Base-by-base conservation (phyloP, 2,329 filamentous ascomycete species). In the Anthostomella pinea region DNA sequence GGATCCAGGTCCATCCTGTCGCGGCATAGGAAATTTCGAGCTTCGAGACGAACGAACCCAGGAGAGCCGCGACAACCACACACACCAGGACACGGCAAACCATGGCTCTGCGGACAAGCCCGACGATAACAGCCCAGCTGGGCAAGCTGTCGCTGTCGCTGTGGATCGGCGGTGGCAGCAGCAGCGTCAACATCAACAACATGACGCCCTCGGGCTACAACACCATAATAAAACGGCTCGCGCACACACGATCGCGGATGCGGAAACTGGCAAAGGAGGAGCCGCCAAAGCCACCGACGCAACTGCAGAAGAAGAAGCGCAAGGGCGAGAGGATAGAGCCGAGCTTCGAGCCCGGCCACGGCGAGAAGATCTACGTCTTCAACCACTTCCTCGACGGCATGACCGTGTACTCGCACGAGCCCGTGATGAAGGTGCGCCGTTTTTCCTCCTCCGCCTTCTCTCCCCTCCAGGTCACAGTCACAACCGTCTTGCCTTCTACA, bases 301-400 rank as follows among this genome's bases (percentile, higher is more conserved):
- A 39, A 41, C 19, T 33, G 16, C 22, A 33, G 24, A 39, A 46
- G 35, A 23, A 39, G 33, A 44, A 49, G 45, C 44, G n/a, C 19
- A 49, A 54, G 21, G 43, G 23, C 24, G 32, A 33, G 28, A 34
- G 25, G 26, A 39, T 45, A 26, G 41, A 40, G 24, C 42, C 48
- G 7, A 28, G 43, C 24, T 59, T 57, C 44, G 32, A 35, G 13
- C 53, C 63, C 25, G 65, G 64, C 41, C 74, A 77, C 41, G 76
- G 75, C 53, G 73, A 79, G 64, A 67, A 71, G 53, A 75, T 81
- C 53, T 81, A 69, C 68, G 59, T 79, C 35, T 77, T 70, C 53
- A 60, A 63, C 51, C 68, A 80, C 57, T 61, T 75, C 35, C 53
- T 65, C 36, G 62, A 67, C 11, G 66, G 75, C 30, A 65, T 75